phyloP scores from a whole-genome alignment of 2,329 filamentous ascomycete genomes.

The Exophiala spinifera region DNA sequence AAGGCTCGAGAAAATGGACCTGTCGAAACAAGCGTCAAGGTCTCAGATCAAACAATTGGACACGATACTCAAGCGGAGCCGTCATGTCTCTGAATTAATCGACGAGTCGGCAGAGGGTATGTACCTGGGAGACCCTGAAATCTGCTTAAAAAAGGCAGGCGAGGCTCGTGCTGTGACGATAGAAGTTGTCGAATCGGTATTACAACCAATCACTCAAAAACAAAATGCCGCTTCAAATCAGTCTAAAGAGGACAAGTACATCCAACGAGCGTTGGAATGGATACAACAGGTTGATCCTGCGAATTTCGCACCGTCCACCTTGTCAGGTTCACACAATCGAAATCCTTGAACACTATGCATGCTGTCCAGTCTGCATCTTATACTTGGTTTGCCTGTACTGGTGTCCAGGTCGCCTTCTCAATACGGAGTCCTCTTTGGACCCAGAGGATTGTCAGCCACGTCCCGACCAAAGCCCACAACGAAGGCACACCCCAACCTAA shows the following conservation, averaged over 20 bases:
- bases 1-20: slow-evolving; percentile 37
- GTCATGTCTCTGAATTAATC: slow-evolving; percentile 40
- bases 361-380: neutral
- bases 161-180: slow-evolving; percentile 28
- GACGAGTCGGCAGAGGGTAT: slow-evolving; percentile 47
- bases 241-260: slow-evolving; percentile 33
- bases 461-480: slow-evolving; percentile 42
- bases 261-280: slow-evolving; percentile 34
- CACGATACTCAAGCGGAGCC: slow-evolving; percentile 34
- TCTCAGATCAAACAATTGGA: slow-evolving; percentile 35
- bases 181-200: slow-evolving; percentile 25
- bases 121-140: slow-evolving; percentile 40
- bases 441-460: slow-evolving; percentile 45
- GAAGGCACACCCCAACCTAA: slow-evolving; percentile 43
- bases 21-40: slow-evolving; percentile 7
- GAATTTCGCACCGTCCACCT: neutral
- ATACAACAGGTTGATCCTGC: slow-evolving; percentile 27
- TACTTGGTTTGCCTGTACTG: slow-evolving; percentile 1
- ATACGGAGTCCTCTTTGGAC: slow-evolving; percentile 43
- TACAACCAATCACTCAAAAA: neutral
- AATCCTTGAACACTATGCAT: neutral
- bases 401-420: slow-evolving; percentile 41
- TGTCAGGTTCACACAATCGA: neutral
- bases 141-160: slow-evolving; percentile 28
- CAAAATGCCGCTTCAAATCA: neutral